Evolutionary conservation across 345 rosid species (phyloP).

Genomic region (Rubroshorea leprosula): DNA sequence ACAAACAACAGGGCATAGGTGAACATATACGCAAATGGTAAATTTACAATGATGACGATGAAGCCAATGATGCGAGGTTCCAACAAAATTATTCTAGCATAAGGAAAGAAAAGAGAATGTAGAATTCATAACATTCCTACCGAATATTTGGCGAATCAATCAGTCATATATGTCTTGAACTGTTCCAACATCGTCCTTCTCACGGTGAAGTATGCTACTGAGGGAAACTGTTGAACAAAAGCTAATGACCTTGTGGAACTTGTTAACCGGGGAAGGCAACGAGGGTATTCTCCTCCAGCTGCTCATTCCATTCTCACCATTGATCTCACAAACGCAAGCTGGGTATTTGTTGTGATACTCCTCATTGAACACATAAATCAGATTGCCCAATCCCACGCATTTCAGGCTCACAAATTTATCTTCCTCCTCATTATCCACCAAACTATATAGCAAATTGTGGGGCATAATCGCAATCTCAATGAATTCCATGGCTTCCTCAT

Average conservation of each 20-base stretch:
- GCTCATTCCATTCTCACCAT: slow-evolving; percentile 29
- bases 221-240: slow-evolving; percentile 62
- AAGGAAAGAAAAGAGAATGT: too few species aligned
- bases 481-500: slow-evolving; percentile 52
- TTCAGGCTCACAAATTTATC: slow-evolving; percentile 69
- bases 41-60: too few species aligned
- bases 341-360: slow-evolving; percentile 77
- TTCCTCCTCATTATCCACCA: slow-evolving; percentile 63
- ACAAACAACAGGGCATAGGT: too few species aligned
- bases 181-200: slow-evolving; percentile 22
- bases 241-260: slow-evolving; percentile 79
- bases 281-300: slow-evolving; percentile 73
- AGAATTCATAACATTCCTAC: too few species aligned
- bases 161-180: slow-evolving; percentile 10
- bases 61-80: too few species aligned
- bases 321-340: slow-evolving; percentile 73
- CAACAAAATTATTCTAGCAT: too few species aligned
- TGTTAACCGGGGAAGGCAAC: slow-evolving; percentile 69
- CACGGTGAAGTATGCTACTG: slow-evolving; percentile 30
- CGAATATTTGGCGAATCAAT: not conserved
- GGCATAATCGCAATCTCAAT: slow-evolving; percentile 80
- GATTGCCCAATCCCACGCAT: slow-evolving; percentile 73
- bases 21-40: too few species aligned
- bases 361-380: slow-evolving; percentile 72
- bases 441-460: slow-evolving; percentile 39